phyloP scores from a whole-genome alignment of 495 filamentous ascomycete species.

The Penicillium subrubescens region DNA sequence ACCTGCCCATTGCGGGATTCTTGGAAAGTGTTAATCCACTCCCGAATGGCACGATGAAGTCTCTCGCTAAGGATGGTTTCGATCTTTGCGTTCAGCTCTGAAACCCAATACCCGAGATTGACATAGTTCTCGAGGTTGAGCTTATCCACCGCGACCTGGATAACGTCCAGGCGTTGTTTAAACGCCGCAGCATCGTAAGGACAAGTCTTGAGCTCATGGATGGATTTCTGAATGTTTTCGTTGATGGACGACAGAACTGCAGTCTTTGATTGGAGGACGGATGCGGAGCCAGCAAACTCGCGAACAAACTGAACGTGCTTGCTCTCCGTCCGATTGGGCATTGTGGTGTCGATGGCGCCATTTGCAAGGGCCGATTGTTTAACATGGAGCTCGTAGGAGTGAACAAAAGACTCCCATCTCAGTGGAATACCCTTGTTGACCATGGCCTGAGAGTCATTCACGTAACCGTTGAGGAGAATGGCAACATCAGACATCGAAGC shows the following conservation, averaged over 20 bases:
- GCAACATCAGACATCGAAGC: constrained; percentile 80
- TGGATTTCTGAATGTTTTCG: constrained; percentile 77
- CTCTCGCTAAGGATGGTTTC: constrained; percentile 74
- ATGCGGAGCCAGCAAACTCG: constrained; percentile 84
- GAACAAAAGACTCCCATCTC: constrained; percentile 96
- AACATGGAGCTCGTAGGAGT: constrained; percentile 89
- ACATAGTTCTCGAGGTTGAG: constrained; percentile 93
- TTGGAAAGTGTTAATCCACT: constrained; percentile 84
- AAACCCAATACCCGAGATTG: constrained; percentile 87
- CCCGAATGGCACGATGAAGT: constrained; percentile 74
- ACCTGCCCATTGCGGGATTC: constrained; percentile 51
- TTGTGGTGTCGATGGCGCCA: constrained; percentile 59
- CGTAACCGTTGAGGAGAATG: constrained; percentile 84
- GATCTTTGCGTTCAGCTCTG: constrained; percentile 79
- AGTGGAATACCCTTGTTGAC: constrained; percentile 84
- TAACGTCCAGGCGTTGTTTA: constrained; percentile 73
- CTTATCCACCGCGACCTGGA: constrained; percentile 90
- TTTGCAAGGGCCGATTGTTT: constrained; percentile 66
- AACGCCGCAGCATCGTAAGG: constrained; percentile 77
- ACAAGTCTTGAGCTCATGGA: constrained; percentile 82
- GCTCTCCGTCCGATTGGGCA: constrained; percentile 69
- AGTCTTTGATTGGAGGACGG: constrained; percentile 84
- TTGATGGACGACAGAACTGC: constrained; percentile 75
- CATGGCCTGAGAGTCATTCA: constrained; percentile 80
- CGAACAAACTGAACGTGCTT: constrained; percentile 95